Evolutionary conservation across 768 basidiomycete genomes (phyloP).

Genomic region (Aureoboletus auriporus): DNA sequence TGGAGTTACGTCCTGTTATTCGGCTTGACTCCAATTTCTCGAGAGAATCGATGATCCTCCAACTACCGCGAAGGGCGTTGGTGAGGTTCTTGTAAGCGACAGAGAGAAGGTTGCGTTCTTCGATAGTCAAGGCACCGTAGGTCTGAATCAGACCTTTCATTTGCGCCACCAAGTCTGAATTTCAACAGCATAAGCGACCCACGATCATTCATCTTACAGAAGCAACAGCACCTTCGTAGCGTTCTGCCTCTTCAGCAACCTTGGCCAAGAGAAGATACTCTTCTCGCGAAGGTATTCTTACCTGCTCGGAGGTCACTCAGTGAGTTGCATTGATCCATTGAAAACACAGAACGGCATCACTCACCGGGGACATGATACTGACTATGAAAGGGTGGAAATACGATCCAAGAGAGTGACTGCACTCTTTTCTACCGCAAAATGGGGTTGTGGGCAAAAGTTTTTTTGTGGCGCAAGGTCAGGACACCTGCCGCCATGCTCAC

Average conservation of each 20-base stretch:
- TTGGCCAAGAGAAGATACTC: conserved; percentile 65
- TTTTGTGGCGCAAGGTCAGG: conserved; percentile 10
- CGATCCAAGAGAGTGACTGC: not conserved
- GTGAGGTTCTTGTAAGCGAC: conserved; percentile 91
- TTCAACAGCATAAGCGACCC: conserved; percentile 17
- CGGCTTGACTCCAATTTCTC: conserved; percentile 56
- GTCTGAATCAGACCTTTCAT: conserved; percentile 71
- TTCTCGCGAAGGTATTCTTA: conserved; percentile 31
- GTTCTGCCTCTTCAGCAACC: conserved; percentile 84
- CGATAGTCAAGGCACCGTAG: conserved; percentile 68
- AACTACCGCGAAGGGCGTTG: conserved; percentile 76
- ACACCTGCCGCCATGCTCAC: conserved; percentile 12
- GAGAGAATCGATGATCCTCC: conserved; percentile 75
- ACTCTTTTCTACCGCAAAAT: conserved; percentile 26
- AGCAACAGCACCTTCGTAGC: conserved; percentile 66
- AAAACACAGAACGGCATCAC: conserved; percentile 5
- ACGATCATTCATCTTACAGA: not conserved
- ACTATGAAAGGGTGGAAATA: conserved; percentile 9
- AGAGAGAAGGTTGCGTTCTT: conserved; percentile 86
- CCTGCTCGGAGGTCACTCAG: conserved; percentile 15
- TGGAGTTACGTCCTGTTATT: conserved; percentile 20
- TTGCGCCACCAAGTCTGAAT: conserved; percentile 67
- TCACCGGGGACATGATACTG: conserved; percentile 28
- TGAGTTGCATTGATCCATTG: not conserved
- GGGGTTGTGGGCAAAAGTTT: conserved; percentile 30